A percentile compares a stretch with the other conserved stretches of the same genome.
phyloP scores from a whole-genome alignment of 2,329 filamentous ascomycete genomes.

The Penicillium sp. region DNA sequence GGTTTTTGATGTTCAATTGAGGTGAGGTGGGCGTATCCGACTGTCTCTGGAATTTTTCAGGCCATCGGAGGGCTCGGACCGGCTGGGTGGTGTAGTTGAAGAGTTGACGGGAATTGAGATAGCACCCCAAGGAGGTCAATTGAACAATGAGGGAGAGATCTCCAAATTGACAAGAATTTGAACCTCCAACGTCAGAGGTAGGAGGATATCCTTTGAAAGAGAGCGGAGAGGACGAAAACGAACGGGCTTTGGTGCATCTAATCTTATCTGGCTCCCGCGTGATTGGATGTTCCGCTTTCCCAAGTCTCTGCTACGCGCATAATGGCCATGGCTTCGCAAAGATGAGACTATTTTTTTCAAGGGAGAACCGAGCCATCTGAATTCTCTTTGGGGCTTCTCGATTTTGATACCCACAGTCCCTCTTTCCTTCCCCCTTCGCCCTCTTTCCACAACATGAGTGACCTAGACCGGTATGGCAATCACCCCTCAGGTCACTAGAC shows the following conservation, averaged over 20 bases:
- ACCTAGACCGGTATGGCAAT: conserved; percentile 76
- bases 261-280: conserved; percentile 38
- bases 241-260: conserved; percentile 37
- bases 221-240: conserved; percentile 16
- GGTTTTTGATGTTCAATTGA: conserved; percentile 13
- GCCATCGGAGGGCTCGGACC: conserved; percentile 20
- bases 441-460: conserved; percentile 65
- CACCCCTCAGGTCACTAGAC: neutral
- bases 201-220: conserved; percentile 2
- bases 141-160: neutral
- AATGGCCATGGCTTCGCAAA: conserved; percentile 19
- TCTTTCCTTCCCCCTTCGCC: conserved; percentile 12
- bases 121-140: conserved; percentile 13
- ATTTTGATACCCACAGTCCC: conserved; percentile 9
- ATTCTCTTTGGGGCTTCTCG: conserved; percentile 11
- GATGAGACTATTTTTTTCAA: conserved; percentile 18
- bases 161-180: neutral
- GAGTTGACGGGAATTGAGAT: neutral
- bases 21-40: conserved; percentile 16
- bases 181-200: neutral
- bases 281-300: conserved; percentile 28
- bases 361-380: conserved; percentile 16
- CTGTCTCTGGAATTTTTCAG: conserved; percentile 16
- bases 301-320: conserved; percentile 13
- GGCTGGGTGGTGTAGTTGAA: neutral